These are phyloP conservation scores for Talaromyces marneffei DNA, from an alignment of 2,329 filamentous ascomycete genomes.

Conservation along the genomic window DNA sequence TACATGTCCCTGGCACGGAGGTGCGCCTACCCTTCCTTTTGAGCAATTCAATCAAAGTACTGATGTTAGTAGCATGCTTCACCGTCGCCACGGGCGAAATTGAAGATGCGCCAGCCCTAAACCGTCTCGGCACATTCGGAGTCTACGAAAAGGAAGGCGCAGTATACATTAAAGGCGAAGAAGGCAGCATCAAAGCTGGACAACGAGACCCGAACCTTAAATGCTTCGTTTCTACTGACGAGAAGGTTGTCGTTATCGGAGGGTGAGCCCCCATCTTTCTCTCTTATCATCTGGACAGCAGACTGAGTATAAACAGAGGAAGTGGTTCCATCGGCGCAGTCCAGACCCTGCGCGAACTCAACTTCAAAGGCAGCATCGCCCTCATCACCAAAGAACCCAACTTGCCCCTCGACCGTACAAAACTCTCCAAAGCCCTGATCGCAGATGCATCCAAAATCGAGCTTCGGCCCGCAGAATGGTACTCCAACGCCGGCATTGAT, in stretches of 20 bases:
- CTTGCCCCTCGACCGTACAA: slow-evolving; percentile 85
- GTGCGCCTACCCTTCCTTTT: slow-evolving; percentile 47
- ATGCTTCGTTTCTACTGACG: slow-evolving; percentile 53
- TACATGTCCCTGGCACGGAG: slow-evolving; percentile 95
- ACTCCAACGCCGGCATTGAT: slow-evolving; percentile 56
- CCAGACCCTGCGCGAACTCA: slow-evolving; percentile 74
- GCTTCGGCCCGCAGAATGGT: slow-evolving; percentile 72
- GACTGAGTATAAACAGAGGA: slow-evolving; percentile 48
- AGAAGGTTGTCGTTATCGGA: slow-evolving; percentile 74
- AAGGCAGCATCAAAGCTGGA: slow-evolving; percentile 69
- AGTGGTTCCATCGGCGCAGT: slow-evolving; percentile 76
- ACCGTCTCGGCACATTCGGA: slow-evolving; percentile 77
- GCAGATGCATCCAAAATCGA: slow-evolving; percentile 73
- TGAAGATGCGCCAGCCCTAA: slow-evolving; percentile 86
- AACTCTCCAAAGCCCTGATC: slow-evolving; percentile 89
- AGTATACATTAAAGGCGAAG: slow-evolving; percentile 77
- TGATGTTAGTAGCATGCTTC: slow-evolving; percentile 67
- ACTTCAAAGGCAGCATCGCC: slow-evolving; percentile 73
- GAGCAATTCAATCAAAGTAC: background rate
- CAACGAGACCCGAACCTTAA: slow-evolving; percentile 68
- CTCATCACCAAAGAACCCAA: slow-evolving; percentile 80
- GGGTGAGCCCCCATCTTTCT: slow-evolving; percentile 41
- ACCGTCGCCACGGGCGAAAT: slow-evolving; percentile 84
- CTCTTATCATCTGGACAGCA: background rate
- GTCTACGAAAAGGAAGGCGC: slow-evolving; percentile 73